Evolutionary conservation across 2,329 filamentous ascomycete genomes (phyloP).

Genomic region (Claviceps purpurea): DNA sequence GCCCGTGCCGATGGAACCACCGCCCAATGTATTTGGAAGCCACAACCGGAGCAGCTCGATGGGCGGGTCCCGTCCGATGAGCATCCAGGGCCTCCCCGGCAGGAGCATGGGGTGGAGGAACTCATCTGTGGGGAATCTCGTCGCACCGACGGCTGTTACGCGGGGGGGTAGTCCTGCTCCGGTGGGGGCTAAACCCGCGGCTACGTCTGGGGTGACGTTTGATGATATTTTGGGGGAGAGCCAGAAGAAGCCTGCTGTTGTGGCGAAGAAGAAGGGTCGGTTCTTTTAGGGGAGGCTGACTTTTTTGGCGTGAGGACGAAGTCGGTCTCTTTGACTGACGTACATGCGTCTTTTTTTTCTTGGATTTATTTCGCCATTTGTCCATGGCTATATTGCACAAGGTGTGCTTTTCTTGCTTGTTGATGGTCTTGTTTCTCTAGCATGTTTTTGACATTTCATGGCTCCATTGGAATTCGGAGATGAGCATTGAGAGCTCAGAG

Average conservation of each 20-base stretch:
- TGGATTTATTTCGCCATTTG: background rate
- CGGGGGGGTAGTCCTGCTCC: slow-evolving; percentile 7
- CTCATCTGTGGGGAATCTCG: slow-evolving; percentile 23
- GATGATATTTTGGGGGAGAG: slow-evolving; percentile 31
- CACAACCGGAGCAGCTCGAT: slow-evolving; percentile 24
- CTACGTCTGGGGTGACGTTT: slow-evolving; percentile 27
- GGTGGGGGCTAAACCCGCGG: slow-evolving; percentile 10
- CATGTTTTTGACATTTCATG: no score
- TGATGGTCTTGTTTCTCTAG: no score
- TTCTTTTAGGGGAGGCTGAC: slow-evolving; percentile 16
- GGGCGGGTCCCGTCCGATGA: slow-evolving; percentile 16
- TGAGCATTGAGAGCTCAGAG: no score
- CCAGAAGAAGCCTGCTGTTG: slow-evolving; percentile 16
- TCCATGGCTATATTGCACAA: no score
- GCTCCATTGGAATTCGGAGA: no score
- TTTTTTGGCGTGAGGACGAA: background rate
- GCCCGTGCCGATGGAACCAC: slow-evolving; percentile 26
- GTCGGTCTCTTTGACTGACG: no score
- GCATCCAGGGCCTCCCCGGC: slow-evolving; percentile 7
- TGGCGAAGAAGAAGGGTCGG: slow-evolving; percentile 26
- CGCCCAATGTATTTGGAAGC: slow-evolving; percentile 14
- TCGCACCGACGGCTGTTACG: slow-evolving; percentile 10
- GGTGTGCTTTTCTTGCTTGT: no score
- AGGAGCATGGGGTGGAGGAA: slow-evolving; percentile 20
- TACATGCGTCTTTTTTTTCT: background rate